Base-by-base conservation (phyloP, 495 filamentous ascomycete genomes). In the Annulohypoxylon maeteangense region DNA sequence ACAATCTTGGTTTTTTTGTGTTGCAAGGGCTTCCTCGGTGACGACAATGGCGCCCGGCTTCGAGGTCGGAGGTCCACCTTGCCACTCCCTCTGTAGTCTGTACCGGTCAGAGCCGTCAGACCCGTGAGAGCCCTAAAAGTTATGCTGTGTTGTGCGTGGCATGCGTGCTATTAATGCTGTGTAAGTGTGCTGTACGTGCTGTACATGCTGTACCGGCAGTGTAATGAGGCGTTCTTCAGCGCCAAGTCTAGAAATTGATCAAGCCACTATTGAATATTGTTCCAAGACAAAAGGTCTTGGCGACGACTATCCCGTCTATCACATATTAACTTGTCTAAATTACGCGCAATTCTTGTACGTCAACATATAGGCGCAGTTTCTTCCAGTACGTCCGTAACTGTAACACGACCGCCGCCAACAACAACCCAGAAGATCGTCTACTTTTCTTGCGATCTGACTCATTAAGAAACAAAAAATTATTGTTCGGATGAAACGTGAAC, bases 31-130 rank as follows among this genome's bases (percentile, higher is more conserved):
- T 20, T 8, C 34, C 61, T 48, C 48, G 58, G 62, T 63, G 65
- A 68, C 65, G 65, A 69, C 65, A 58, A 68, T 38, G 40, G 62
- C 38, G 53, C n/a, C 58, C 60, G 61, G 65, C 40, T 68, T 45
- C 47, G 59, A 47, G 55, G 31, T 34, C 40, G 12, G 36, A 45
- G 61, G 25, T 36, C 64, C 63, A 64, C 64, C 48, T 36, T 62
- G 51, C 62, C 68, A 45, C 62, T 27, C 58, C 59, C 23, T 51
- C 3, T 4, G 22, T 50, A 14, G 22, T 22, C 42, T 36, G 27
- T 51, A 57, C 65, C 44, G 7, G n/a, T 18, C 31, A 67, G 34
- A 42, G 20, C 42, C 44, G 27, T 23, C 8, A 51, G 47, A 8
- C 11, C 22, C 14, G 22, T 29, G 6, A 29, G 27, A 29, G 27